Conservation (phyloP, 202 grass and related monocot species). For the Zizania palustris region DNA sequence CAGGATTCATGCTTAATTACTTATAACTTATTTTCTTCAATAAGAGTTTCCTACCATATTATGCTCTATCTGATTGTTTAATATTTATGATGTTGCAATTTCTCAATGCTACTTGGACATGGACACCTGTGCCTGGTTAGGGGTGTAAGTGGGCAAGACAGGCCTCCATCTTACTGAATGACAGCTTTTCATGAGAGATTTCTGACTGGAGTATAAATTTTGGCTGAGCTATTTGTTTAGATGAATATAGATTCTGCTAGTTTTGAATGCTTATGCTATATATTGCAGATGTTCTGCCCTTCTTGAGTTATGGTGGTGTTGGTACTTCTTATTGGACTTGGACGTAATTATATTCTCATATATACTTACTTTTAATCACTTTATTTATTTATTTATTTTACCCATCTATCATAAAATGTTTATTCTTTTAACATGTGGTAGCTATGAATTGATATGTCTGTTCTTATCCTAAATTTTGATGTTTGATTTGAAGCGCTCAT, state of each 20-base stretch:
- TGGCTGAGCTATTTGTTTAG: slow-evolving; percentile 32
- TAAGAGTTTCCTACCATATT: not conserved
- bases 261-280: slow-evolving; percentile 15
- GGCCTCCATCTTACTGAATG: too few relatives aligned
- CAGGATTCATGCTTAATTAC: not conserved
- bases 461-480: slow-evolving; percentile 6
- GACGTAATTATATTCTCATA: slow-evolving; percentile 25
- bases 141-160: too few relatives aligned
- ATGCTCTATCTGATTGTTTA: not conserved
- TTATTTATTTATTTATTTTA: slow-evolving; percentile 12
- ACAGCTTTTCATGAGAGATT: too few relatives aligned
- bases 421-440: slow-evolving; percentile 35
- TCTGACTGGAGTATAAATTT: not conserved
- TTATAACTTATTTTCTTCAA: not conserved
- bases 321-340: not conserved
- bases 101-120: not conserved
- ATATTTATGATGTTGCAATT: not conserved
- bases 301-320: slow-evolving; percentile 8
- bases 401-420: not conserved
- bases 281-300: not conserved
- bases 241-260: slow-evolving; percentile 19
- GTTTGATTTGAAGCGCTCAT: slow-evolving; percentile 24
- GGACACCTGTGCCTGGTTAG: too few relatives aligned
- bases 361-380: slow-evolving; percentile 8
- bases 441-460: slow-evolving; percentile 18